These are phyloP conservation scores for Bertia moriformis DNA, from an alignment of 2,329 filamentous ascomycete species.

Conservation along the genomic window DNA sequence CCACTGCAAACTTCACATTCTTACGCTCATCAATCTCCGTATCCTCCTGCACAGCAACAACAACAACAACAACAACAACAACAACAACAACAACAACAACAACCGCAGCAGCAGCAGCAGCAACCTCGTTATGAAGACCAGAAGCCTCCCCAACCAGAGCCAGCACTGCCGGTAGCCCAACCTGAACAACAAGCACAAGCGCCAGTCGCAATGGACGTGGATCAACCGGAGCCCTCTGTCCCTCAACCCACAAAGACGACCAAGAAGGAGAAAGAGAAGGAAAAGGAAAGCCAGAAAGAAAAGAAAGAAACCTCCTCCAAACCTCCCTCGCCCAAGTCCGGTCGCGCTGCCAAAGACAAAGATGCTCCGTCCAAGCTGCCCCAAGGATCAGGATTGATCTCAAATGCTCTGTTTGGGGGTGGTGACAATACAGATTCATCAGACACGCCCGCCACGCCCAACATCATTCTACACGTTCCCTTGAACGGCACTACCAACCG, in stretches of 20 bases:
- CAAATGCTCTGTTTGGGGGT: conserved; percentile 41
- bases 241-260: neutral
- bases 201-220: neutral
- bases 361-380: conserved; percentile 31
- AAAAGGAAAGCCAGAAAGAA: neutral
- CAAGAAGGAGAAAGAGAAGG: neutral
- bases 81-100: neutral
- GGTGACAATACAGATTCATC: conserved; percentile 9
- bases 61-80: neutral
- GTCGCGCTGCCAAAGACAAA: conserved; percentile 30
- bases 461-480: conserved; percentile 45
- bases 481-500: conserved; percentile 43
- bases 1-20: neutral
- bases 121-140: neutral
- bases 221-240: neutral
- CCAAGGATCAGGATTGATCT: conserved; percentile 40
- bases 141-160: neutral
- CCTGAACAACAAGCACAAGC: neutral
- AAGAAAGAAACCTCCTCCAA: conserved; percentile 15
- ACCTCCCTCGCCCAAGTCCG: conserved; percentile 29
- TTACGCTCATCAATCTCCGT: neutral
- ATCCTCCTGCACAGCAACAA: neutral
- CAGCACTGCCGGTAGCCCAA: no score
- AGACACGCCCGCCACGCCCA: conserved; percentile 21
- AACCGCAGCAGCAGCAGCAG: neutral